Evolutionary conservation across 441 rosid genomes (phyloP).

Genomic region (Manihot esculenta): DNA sequence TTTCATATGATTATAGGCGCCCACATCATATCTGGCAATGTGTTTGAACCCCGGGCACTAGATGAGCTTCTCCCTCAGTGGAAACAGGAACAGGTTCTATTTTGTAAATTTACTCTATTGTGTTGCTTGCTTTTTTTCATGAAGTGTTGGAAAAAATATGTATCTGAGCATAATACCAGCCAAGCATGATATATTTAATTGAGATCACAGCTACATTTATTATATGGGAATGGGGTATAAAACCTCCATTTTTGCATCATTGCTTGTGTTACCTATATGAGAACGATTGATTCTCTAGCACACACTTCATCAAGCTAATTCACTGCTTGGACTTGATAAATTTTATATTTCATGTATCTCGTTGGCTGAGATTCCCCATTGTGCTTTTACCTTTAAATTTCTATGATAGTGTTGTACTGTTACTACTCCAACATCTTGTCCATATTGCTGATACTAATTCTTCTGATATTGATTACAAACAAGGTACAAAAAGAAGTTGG

Average conservation of each 20-base stretch:
- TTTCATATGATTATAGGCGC: conserved; percentile 54
- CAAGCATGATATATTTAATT: not conserved
- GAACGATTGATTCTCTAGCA: not conserved
- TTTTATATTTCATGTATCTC: not conserved
- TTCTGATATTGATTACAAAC: not conserved
- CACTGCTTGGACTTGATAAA: not conserved
- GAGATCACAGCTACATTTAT: not conserved
- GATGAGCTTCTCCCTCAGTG: conserved; percentile 91
- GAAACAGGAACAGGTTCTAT: conserved; percentile 78
- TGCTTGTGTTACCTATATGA: not conserved
- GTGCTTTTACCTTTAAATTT: not conserved
- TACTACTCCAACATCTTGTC: conserved; percentile 4
- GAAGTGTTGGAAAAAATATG: not conserved
- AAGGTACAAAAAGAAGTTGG: not conserved
- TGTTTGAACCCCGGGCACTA: conserved; percentile 85
- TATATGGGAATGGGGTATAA: not conserved
- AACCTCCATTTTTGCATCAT: not conserved
- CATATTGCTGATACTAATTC: conserved; percentile 5
- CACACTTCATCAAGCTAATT: not conserved
- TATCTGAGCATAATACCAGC: too few species aligned
- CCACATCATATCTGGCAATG: conserved; percentile 88
- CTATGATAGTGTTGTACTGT: not conserved
- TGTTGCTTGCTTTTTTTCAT: not conserved
- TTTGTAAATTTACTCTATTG: conserved; percentile 2
- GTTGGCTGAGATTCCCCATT: not conserved